Evolutionary conservation across 805 yeast genomes (phyloP), one percentile per base, ranked within the genome.

Genomic region (Danielia oregonensis): DNA sequence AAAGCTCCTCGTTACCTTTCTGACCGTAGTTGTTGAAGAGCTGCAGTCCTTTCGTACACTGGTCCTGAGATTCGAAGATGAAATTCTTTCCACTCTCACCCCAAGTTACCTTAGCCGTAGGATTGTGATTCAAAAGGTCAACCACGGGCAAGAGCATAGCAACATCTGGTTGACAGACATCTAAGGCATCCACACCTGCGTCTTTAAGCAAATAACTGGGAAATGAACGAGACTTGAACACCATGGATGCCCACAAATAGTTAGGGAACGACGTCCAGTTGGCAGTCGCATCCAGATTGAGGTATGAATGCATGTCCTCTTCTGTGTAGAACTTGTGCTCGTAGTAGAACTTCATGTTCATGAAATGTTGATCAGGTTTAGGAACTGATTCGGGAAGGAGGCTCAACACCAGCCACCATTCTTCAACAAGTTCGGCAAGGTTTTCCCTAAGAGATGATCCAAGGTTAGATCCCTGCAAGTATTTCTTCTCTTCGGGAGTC

Each of bases 11-110:
- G 51, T 87, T 88, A 0, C 93, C 83, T 56, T 87, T 88, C 35
- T 84, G 78, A 2, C 96, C 97, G 57, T 89, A 88, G 57, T 86
- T 85, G 54, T 88, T 88, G 59, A 60, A 85, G 1, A 89, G 42
- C 52, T 86, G 82, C 2, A 59, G 54, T 2, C 73, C 74, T 2
- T 41, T 43, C 3, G 37, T 31, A n/a, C 46, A 32, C 19, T 6
- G 36, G 4, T 64, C 55, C 13, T 65, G 61, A 0, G 74, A 54
- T 25, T 55, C 59, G 44, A 79, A 79, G n/a, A 56, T 51, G 37
- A 75, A 72, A 8, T 9, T 17, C 6, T 29, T 37, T 15, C 27
- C 18, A 2, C 50, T 50, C 1, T 29, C 43, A 2, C 60, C 49
- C 97, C 97, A 89, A 13, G 72, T 61, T 1, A 86, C 89, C 13